A percentile compares a stretch with the other conserved stretches of the same genome.
Conservation (phyloP, 2,329 filamentous ascomycete species). For the Didymella lethalis region DNA sequence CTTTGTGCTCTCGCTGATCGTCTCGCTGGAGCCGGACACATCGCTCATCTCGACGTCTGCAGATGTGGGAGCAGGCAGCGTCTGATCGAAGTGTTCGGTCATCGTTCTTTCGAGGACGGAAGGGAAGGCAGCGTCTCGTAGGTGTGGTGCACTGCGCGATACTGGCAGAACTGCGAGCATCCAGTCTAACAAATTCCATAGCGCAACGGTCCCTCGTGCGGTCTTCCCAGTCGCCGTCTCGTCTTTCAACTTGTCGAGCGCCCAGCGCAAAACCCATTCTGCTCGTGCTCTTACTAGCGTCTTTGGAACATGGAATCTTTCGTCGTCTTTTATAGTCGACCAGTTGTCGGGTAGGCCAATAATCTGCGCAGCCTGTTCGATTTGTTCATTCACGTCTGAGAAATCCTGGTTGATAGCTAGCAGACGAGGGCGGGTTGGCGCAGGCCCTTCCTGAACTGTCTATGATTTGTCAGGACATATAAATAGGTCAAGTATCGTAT, state of each 20-base stretch:
- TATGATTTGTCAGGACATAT: neutral
- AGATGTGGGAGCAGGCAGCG: constrained; percentile 8
- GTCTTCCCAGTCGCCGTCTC: constrained; percentile 44
- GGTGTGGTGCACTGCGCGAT: constrained; percentile 72
- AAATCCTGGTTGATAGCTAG: constrained; percentile 52
- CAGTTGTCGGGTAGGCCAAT: constrained; percentile 48
- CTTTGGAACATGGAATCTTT: constrained; percentile 21
- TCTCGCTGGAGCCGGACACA: constrained; percentile 41
- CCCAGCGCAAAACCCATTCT: constrained; percentile 73
- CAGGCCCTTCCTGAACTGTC: constrained; percentile 24
- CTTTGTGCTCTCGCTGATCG: constrained; percentile 32
- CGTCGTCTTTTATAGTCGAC: constrained; percentile 28
- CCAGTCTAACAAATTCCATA: constrained; percentile 68
- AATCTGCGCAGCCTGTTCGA: constrained; percentile 53
- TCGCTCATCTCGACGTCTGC: constrained; percentile 26
- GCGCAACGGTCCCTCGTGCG: constrained; percentile 54
- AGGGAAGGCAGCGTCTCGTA: constrained; percentile 75
- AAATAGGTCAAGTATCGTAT: too few species aligned
- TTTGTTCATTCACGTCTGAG: constrained; percentile 47
- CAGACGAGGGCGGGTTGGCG: constrained; percentile 49
- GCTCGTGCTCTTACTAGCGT: constrained; percentile 53
- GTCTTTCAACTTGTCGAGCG: constrained; percentile 66
- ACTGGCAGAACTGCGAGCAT: constrained; percentile 71
- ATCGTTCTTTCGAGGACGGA: constrained; percentile 71
- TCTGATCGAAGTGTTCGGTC: constrained; percentile 58